Evolutionary conservation across 2,329 filamentous ascomycete genomes (phyloP).

Genomic region (Phialemonium atrogriseum): DNA sequence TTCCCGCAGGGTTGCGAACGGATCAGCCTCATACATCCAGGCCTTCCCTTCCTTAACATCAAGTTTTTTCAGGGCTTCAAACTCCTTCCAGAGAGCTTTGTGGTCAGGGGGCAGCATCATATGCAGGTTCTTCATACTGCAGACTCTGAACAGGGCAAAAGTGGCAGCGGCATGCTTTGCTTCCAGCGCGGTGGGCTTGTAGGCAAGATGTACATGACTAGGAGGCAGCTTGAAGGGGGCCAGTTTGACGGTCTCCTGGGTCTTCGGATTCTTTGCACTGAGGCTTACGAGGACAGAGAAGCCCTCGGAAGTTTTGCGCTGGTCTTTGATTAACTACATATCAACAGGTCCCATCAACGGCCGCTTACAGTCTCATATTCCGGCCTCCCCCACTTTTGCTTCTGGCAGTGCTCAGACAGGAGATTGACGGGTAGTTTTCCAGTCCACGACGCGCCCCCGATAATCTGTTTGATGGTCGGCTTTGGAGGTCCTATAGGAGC

Average conservation of each 20-base stretch:
- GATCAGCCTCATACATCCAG: constrained; percentile 95
- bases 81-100: constrained; percentile 85
- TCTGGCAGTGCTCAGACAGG: constrained; percentile 89
- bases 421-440: constrained; percentile 93
- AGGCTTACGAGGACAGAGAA: constrained; percentile 77
- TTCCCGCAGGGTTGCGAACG: constrained; percentile 74
- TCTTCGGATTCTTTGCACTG: constrained; percentile 69
- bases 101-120: constrained; percentile 90
- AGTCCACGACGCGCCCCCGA: constrained; percentile 93
- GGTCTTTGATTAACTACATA: constrained; percentile 5
- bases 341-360: neutral
- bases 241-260: constrained; percentile 63
- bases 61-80: constrained; percentile 70
- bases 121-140: constrained; percentile 92
- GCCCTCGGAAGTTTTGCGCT: constrained; percentile 61
- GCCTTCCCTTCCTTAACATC: constrained; percentile 71
- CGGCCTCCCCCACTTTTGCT: constrained; percentile 89
- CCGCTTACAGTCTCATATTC: constrained; percentile 71
- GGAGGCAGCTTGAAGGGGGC: constrained; percentile 76
- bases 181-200: constrained; percentile 74
- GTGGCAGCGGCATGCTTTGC: constrained; percentile 89
- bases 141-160: constrained; percentile 83
- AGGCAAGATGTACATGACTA: constrained; percentile 66
- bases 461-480: constrained; percentile 67
- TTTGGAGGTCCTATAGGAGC: constrained; percentile 39